Percentiles rank a stretch among this genome's conserved stretches.
Conservation (phyloP, 2,329 filamentous ascomycete genomes). For the Teratosphaeriaceae sp. region DNA sequence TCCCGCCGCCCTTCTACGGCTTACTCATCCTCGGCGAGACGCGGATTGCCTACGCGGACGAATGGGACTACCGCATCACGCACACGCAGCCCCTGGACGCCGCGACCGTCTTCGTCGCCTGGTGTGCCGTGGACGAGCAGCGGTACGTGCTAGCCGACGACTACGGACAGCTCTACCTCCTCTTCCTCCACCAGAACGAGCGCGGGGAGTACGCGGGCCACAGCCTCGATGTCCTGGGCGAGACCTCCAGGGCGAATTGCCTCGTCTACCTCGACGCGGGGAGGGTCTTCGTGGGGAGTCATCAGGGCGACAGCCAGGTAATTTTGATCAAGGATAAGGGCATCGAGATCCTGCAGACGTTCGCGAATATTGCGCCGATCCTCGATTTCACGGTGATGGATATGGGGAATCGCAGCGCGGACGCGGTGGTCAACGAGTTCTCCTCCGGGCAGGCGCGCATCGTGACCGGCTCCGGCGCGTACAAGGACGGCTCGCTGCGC, state of each 20-base stretch:
- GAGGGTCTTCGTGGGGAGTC: conserved; percentile 79
- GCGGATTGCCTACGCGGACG: conserved; percentile 77
- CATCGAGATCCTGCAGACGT: conserved; percentile 64
- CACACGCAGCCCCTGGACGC: conserved; percentile 61
- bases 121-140: conserved; percentile 75
- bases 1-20: conserved; percentile 50
- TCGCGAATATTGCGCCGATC: conserved; percentile 83
- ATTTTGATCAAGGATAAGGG: conserved; percentile 54
- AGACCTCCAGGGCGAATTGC: conserved; percentile 67
- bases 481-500: conserved; percentile 78
- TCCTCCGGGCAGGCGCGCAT: conserved; percentile 92
- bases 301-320: conserved; percentile 87
- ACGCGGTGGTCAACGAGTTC: conserved; percentile 78
- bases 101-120: conserved; percentile 82
- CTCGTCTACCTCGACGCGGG: conserved; percentile 71
- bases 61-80: conserved; percentile 57
- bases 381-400: conserved; percentile 96
- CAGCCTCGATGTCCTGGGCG: conserved; percentile 59
- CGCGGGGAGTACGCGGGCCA: conserved; percentile 64
- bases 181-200: conserved; percentile 65
- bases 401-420: conserved; percentile 76
- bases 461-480: conserved; percentile 86
- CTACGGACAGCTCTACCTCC: conserved; percentile 76
- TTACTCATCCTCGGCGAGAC: conserved; percentile 51
- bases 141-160: conserved; percentile 88